Base-by-base conservation (phyloP, 2,329 filamentous ascomycete genomes). In the Stagonosporopsis cucurbitacearum region DNA sequence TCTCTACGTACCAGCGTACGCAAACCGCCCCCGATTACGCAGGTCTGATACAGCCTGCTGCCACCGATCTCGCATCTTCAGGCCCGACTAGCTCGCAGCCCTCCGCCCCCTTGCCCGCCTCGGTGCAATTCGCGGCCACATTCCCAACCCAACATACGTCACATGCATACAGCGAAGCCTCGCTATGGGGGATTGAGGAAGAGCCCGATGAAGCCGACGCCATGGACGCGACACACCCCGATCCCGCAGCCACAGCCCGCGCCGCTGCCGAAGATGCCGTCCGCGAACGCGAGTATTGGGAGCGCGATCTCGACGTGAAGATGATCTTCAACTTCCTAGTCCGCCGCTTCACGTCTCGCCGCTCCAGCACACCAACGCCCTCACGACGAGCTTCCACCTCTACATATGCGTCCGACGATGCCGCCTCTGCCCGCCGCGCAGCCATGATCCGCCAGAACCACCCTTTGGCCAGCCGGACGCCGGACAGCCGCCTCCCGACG, bases 381-480 rank as follows among this genome's bases (percentile, higher is more conserved):
- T 43, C 59, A 8, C 50, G 59, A 8, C 60, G 46, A 6, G 15
- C 41, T 4, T 15, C 74, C 56, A 75, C 80, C 44, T 66, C 58
- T 63, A 46, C 57, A 9, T 45, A 37, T 6, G n/a, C 52, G 50
- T 45, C 54, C 9, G 57, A 59, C 62, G 68, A 71, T 58, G 47
- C 67, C 71, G 37, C 75, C 76, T 62, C 75, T 78, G 77, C 79
- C 15, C 89, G 89, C 50, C 88, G 94, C 60, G 90, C 89, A 6
- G 92, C 92, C 13, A 85, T 94, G 42, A 92, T 97, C 49, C 85
- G 92, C 32, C 91, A 94, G 68, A 89, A 96, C 70, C 94, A 97
- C 72, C 94, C 94, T 3, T 85, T 97, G 45, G 87, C 96, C 26
- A 87, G 87, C 22, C 82, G 86, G 43, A 68, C 64, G 62, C 66